phyloP scores from a whole-genome alignment of 306 rosid genomes.

The Erythrophleum fordii region DNA sequence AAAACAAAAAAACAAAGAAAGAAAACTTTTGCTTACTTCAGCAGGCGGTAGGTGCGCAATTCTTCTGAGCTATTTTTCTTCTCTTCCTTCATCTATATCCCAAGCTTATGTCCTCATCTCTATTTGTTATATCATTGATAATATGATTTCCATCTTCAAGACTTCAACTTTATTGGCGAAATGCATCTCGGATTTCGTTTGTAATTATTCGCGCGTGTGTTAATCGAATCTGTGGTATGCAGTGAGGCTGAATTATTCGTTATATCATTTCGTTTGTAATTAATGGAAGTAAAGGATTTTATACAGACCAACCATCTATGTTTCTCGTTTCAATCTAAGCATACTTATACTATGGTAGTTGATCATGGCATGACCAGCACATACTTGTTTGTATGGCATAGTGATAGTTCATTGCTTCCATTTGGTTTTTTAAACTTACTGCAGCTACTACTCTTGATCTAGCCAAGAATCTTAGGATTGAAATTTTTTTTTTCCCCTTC shows the following conservation, averaged over 20 bases:
- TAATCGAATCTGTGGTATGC: constrained; percentile 38
- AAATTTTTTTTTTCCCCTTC: background rate
- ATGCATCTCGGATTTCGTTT: too few relatives aligned
- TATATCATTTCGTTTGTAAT: too few relatives aligned
- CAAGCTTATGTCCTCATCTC: background rate
- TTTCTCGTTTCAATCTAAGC: background rate
- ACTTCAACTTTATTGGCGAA: too few relatives aligned
- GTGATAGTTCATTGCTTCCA: background rate
- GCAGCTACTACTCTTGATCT: background rate
- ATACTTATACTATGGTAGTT: background rate
- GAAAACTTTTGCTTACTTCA: constrained; percentile 71
- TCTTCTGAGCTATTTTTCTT: background rate
- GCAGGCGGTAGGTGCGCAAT: constrained; percentile 67
- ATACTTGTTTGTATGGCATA: constrained; percentile 7
- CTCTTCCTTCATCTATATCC: background rate
- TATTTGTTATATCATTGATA: background rate
- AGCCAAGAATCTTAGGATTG: background rate
- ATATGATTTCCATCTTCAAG: background rate
- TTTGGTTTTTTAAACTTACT: background rate
- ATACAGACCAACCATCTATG: background rate
- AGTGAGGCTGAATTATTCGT: constrained; percentile 88
- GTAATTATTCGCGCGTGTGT: background rate
- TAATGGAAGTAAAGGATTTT: constrained; percentile 1
- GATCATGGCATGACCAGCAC: background rate
- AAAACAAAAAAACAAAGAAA: too few relatives aligned